phyloP scores from a whole-genome alignment of 1,139 yeast genomes.

The Pichiaceae sp. region DNA sequence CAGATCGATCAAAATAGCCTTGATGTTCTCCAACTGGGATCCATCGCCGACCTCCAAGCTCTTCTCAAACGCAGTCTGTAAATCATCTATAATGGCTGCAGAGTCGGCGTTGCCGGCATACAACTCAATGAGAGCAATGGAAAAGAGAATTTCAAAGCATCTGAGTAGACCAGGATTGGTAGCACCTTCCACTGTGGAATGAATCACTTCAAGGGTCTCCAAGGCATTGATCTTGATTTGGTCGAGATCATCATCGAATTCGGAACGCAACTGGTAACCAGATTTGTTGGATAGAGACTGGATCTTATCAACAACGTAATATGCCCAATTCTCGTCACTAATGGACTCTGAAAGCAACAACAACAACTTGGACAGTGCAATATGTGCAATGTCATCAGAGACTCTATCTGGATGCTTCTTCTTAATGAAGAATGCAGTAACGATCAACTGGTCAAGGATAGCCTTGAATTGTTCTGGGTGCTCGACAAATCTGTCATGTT shows the following conservation, averaged over 20 bases:
- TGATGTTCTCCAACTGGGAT: conserved; percentile 25
- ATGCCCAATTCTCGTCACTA: conserved; percentile 45
- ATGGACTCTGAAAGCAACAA: conserved; percentile 55
- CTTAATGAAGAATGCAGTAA: conserved; percentile 5
- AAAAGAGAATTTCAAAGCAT: conserved; percentile 63
- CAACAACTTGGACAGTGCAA: conserved; percentile 51
- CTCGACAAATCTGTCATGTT: conserved; percentile 19
- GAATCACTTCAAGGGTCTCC: conserved; percentile 39
- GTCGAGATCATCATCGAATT: conserved; percentile 48
- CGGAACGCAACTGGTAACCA: conserved; percentile 28
- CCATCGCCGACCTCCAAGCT: conserved; percentile 5
- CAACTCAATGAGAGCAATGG: conserved; percentile 72
- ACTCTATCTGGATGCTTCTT: conserved; percentile 12
- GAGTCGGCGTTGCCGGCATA: conserved; percentile 76
- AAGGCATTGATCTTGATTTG: conserved; percentile 44
- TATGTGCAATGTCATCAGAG: conserved; percentile 29
- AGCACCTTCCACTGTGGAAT: conserved; percentile 18
- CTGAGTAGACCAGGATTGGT: conserved; percentile 4
- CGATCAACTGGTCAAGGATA: conserved; percentile 37
- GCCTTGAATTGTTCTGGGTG: conserved; percentile 23
- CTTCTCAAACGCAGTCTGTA: conserved; percentile 30
- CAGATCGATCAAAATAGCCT: conserved; percentile 66
- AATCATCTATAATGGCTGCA: conserved; percentile 63
- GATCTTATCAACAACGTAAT: conserved; percentile 23
- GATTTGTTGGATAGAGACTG: conserved; percentile 10